These are phyloP conservation scores for Fragaria vesca DNA, from an alignment of 306 rosid genomes.

Conservation along the genomic window DNA sequence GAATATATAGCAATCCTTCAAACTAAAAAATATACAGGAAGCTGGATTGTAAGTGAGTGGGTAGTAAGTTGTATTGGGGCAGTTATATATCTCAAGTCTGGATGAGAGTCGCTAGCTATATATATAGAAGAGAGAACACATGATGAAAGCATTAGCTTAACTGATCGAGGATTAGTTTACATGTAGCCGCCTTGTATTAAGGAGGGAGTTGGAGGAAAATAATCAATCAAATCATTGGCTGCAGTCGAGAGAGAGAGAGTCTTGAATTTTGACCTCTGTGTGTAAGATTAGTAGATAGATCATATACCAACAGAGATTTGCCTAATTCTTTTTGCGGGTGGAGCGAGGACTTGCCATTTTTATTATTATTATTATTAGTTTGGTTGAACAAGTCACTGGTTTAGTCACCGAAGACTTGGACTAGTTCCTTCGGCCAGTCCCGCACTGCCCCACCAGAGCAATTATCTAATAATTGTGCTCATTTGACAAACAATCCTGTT, in stretches of 20 bases:
- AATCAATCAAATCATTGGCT: constrained; percentile 12
- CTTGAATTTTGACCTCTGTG: constrained; percentile 32
- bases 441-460: no score
- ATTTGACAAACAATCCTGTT: background rate
- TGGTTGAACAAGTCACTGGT: constrained; percentile 46
- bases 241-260: constrained; percentile 21
- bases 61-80: background rate
- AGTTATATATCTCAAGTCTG: background rate
- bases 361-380: background rate
- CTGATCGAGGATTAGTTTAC: background rate
- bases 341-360: constrained; percentile 29
- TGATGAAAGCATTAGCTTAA: background rate
- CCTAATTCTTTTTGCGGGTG: constrained; percentile 31
- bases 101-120: background rate
- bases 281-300: constrained; percentile 8
- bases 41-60: background rate
- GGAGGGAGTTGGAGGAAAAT: constrained; percentile 32
- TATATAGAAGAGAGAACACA: background rate
- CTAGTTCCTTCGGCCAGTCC: constrained; percentile 4
- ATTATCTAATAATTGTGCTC: background rate
- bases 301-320: constrained; percentile 36
- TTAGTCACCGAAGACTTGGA: constrained; percentile 24
- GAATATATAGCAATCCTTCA: background rate
- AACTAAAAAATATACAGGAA: background rate
- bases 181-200: background rate